Evolutionary conservation across 2,329 filamentous ascomycete genomes (phyloP).

Genomic region (Sarocladium strictum): DNA sequence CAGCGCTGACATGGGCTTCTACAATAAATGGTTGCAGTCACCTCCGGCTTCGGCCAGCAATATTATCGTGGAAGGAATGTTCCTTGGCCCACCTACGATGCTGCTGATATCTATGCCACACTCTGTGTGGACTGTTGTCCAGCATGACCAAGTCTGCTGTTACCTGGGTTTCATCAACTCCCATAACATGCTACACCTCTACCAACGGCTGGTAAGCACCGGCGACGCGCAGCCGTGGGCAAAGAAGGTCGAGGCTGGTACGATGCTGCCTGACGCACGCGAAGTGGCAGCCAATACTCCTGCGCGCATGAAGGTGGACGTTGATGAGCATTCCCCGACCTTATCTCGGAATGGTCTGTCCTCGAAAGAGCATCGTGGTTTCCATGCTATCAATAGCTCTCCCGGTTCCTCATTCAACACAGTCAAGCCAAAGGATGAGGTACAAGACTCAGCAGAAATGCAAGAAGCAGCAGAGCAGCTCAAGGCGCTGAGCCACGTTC

Average conservation of each 20-base stretch:
- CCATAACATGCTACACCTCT: constrained; percentile 61
- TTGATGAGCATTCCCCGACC: constrained; percentile 13
- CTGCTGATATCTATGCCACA: constrained; percentile 61
- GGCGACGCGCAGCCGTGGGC: constrained; percentile 38
- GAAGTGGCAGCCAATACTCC: constrained; percentile 32
- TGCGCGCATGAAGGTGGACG: constrained; percentile 23
- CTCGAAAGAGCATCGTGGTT: neutral
- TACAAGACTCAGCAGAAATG: constrained; percentile 62
- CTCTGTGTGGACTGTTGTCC: constrained; percentile 57
- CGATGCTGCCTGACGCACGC: constrained; percentile 49
- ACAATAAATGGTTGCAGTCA: constrained; percentile 60
- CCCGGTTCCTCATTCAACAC: neutral
- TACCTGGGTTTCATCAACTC: constrained; percentile 61
- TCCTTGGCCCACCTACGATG: constrained; percentile 60
- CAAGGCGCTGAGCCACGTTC: constrained; percentile 58
- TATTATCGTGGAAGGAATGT: constrained; percentile 62
- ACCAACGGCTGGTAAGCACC: constrained; percentile 49
- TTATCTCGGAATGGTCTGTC: constrained; percentile 10
- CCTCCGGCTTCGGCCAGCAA: constrained; percentile 50
- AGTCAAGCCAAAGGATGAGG: constrained; percentile 28
- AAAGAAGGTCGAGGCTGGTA: constrained; percentile 51
- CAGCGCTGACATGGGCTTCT: constrained; percentile 59
- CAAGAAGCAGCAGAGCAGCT: constrained; percentile 62
- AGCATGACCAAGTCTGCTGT: constrained; percentile 61
- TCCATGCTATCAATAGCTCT: constrained; percentile 7